Percentiles rank a stretch among this genome's conserved stretches.
These are phyloP conservation scores for Septoria linicola DNA, from an alignment of 2,329 filamentous ascomycete species.

Conservation along the genomic window DNA sequence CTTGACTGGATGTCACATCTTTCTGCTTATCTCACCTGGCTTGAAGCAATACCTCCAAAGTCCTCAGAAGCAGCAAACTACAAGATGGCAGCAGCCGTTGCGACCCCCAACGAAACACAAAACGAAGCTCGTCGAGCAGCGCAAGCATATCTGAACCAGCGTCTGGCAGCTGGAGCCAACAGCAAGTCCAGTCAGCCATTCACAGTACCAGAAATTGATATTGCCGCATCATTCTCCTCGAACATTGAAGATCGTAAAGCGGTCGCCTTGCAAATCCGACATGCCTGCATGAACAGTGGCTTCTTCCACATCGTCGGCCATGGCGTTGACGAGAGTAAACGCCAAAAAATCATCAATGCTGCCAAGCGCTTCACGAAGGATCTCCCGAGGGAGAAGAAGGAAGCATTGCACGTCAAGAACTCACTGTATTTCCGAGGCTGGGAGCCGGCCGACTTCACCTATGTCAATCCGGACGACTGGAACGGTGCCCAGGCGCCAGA, in stretches of 20 bases:
- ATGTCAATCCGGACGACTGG: slow-evolving; percentile 41
- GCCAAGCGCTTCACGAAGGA: slow-evolving; percentile 41
- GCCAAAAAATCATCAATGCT: slow-evolving; percentile 38
- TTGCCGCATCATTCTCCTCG: slow-evolving; percentile 39
- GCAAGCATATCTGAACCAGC: slow-evolving; percentile 38
- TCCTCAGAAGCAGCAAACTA: background rate
- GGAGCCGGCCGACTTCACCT: slow-evolving; percentile 45
- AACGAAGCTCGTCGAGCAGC: slow-evolving; percentile 38
- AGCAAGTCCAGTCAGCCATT: slow-evolving; percentile 28
- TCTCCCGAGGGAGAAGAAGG: slow-evolving; percentile 38
- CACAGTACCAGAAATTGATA: slow-evolving; percentile 42
- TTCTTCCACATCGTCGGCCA: slow-evolving; percentile 46
- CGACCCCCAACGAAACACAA: slow-evolving; percentile 24
- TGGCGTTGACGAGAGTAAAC: slow-evolving; percentile 33
- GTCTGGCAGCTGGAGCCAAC: slow-evolving; percentile 30
- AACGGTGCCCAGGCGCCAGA: slow-evolving; percentile 32
- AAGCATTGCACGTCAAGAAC: slow-evolving; percentile 42
- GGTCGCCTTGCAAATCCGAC: slow-evolving; percentile 42
- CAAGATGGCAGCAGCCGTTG: slow-evolving; percentile 15
- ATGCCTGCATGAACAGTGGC: slow-evolving; percentile 42
- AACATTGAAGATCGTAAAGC: slow-evolving; percentile 36
- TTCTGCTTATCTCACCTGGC: background rate
- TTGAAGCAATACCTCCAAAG: background rate
- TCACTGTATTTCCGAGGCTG: slow-evolving; percentile 44
- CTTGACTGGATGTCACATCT: background rate